phyloP scores from a whole-genome alignment of 371 early-diverging fungal species.

The Actinomucor elegans region DNA sequence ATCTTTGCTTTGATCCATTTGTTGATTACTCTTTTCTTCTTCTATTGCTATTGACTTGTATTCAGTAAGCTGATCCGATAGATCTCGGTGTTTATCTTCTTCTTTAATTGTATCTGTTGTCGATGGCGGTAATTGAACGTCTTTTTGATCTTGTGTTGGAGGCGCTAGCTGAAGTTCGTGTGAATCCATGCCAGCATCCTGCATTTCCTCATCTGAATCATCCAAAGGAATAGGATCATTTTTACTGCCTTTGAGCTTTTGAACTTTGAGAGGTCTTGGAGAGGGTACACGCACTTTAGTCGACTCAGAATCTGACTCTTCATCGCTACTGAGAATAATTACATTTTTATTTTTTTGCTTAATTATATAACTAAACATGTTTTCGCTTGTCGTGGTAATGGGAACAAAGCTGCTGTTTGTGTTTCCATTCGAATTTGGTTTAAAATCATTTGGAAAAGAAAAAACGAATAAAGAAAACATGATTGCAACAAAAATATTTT shows the following conservation, averaged over 20 bases:
- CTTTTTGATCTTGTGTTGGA: too few species aligned
- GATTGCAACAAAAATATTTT: background rate
- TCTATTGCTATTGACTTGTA: too few species aligned
- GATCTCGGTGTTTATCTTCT: too few species aligned
- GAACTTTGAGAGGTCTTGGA: background rate
- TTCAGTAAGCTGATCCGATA: too few species aligned
- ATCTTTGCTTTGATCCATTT: too few species aligned
- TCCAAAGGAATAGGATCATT: constrained; percentile 5
- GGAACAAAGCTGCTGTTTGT: background rate
- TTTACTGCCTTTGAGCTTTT: background rate
- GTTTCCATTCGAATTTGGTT: constrained; percentile 2
- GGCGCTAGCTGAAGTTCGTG: too few species aligned
- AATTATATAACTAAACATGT: constrained; percentile 1
- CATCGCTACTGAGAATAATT: constrained; percentile 9
- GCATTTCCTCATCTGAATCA: constrained; percentile 8
- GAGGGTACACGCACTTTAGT: background rate
- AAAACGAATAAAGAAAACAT: too few species aligned
- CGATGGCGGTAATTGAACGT: background rate
- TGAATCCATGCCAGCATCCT: too few species aligned
- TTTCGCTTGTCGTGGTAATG: background rate
- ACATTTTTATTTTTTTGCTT: constrained; percentile 4
- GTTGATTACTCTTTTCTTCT: too few species aligned
- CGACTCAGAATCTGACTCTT: background rate
- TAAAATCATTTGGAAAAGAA: background rate
- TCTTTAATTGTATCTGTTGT: too few species aligned